phyloP scores from a whole-genome alignment of 176 grass and related monocot genomes.

The Rhipidocladum racemiflorum region DNA sequence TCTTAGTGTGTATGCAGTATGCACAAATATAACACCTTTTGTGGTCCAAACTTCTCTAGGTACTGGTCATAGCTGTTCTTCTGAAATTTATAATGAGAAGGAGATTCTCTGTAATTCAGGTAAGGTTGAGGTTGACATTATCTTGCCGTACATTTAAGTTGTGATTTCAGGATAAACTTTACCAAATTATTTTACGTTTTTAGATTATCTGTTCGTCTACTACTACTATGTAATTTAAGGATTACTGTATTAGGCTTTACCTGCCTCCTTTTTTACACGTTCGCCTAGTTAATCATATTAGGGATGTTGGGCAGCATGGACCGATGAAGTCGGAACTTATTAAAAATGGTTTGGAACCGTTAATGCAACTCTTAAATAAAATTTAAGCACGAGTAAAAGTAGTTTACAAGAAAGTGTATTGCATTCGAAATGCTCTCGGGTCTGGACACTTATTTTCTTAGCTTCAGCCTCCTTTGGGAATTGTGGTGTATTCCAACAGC shows the following conservation, averaged over 20 bases:
- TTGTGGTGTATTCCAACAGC: not conserved
- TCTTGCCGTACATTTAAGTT: not conserved
- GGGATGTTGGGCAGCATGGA: not conserved
- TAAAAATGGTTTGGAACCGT: not conserved
- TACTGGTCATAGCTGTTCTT: slow-evolving; percentile 93
- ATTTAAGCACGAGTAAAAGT: not conserved
- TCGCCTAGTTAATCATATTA: not conserved
- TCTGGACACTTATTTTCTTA: not conserved
- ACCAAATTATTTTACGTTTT: not conserved
- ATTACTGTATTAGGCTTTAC: slow-evolving; percentile 3
- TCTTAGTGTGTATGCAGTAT: not conserved
- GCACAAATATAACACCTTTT: slow-evolving; percentile 12
- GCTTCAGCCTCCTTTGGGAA: slow-evolving; percentile 2
- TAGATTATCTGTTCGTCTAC: not conserved
- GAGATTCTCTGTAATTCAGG: slow-evolving; percentile 90
- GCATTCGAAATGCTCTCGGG: not conserved
- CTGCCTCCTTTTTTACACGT: not conserved
- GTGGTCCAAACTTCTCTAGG: slow-evolving; percentile 51
- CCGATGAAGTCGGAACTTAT: not conserved
- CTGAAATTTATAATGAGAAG: slow-evolving; percentile 94
- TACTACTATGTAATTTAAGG: not conserved
- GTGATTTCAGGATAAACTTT: slow-evolving; percentile 7
- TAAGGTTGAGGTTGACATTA: slow-evolving; percentile 28
- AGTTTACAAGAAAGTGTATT: not conserved
- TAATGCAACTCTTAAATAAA: not conserved